Percentiles rank a stretch among this genome's conserved stretches.
phyloP scores from a whole-genome alignment of 1,139 yeast genomes.

The Insectozyma bohioensis region DNA sequence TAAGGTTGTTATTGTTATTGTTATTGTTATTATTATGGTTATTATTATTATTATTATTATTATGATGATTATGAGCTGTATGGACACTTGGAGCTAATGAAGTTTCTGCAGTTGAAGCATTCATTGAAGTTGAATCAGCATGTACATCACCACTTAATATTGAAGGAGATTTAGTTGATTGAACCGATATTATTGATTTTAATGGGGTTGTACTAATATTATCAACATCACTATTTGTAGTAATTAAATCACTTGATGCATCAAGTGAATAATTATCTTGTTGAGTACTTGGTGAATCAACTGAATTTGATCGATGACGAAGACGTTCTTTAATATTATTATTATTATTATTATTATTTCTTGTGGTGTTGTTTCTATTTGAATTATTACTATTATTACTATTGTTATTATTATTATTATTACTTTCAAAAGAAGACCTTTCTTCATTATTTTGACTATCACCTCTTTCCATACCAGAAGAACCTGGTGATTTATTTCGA shows the following conservation, averaged over 20 bases:
- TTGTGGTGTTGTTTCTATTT: not conserved
- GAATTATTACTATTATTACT: not conserved
- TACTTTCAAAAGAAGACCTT: too few relatives aligned
- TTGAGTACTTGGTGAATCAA: too few relatives aligned
- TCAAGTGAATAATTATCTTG: conserved; percentile 10
- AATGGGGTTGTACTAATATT: conserved; percentile 52
- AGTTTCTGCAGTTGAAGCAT: conserved; percentile 54
- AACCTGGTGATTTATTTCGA: too few relatives aligned
- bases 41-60: conserved; percentile 12
- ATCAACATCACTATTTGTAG: conserved; percentile 18
- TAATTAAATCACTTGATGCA: conserved; percentile 9
- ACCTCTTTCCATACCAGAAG: not conserved
- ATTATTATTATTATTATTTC: not conserved
- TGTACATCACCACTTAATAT: conserved; percentile 46
- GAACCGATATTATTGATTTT: conserved; percentile 49
- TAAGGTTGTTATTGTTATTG: conserved; percentile 6
- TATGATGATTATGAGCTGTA: conserved; percentile 13
- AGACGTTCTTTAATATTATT: not conserved
- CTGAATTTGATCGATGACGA: conserved; percentile 2
- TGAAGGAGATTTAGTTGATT: conserved; percentile 47
- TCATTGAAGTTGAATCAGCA: conserved; percentile 37
- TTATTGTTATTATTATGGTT: conserved; percentile 6
- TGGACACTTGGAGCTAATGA: conserved; percentile 45
- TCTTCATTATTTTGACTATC: conserved; percentile 1
- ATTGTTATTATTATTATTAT: not conserved